Base-by-base conservation (phyloP, 129 eudicot species). In the Escallonia rubra region DNA sequence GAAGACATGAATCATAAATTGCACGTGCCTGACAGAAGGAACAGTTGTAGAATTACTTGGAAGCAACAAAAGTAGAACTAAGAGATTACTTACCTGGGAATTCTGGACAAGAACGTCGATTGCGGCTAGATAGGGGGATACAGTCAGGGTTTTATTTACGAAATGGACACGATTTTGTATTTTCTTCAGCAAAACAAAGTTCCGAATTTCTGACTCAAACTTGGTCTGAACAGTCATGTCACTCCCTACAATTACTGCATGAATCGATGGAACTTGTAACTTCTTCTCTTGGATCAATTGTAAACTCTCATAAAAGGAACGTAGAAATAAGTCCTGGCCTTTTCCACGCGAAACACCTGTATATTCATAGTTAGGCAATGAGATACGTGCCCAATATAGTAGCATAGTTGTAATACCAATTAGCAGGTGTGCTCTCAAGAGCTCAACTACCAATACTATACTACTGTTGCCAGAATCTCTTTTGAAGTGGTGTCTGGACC, bases 331-430 rank as follows among this genome's bases (percentile, higher is more conserved):
- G 73, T 91, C 97, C 74, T 91, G 97, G 66, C 97, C 97, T 78
- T 91, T 91, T 69, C 97, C 96, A 4, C 97, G 82, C 15, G 97
- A 87, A 72, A 91, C 97, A 73, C 97, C 97, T 91, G 67, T 69
- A 79, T 40, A 48, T 57, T 46, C 60, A 54, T 39, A 10, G 57
- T 54, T n/a, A 59, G 34, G 34, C 34, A 23, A 23, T 23, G 1
- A 23, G 34, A 23, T 23, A 23, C 34, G 34, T 23, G 34, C 34
- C 34, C 34, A 23, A 23, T 23, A 48, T 9, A 48, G 5, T 43
- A 3, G 62, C 52, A 8, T 15, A 34, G 4, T 16, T 56, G 60
- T 56, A 56, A 56, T 23, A 23, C 34, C 34, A 23, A 23, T 23
- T 23, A 23, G 34, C 34, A 23, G 34, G 34, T 23, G 34, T 23